Base-by-base conservation (phyloP, 208 protist genomes). In the Porcisia deanei region DNA sequence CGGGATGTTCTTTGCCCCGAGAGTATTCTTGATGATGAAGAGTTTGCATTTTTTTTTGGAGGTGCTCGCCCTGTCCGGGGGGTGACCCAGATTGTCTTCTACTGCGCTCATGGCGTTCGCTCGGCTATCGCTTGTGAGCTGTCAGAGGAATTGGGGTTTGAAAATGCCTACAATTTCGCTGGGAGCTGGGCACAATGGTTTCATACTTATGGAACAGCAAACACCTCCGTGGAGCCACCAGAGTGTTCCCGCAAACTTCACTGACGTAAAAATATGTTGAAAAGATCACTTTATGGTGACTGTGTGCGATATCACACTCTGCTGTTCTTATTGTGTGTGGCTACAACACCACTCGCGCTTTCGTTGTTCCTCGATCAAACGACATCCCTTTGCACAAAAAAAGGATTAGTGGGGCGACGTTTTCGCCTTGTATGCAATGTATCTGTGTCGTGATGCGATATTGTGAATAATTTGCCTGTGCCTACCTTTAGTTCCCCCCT, bases 111-210 rank as follows among this genome's bases (percentile, higher is more conserved):
- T 59, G 91, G 91, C 9, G 80, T 92, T 5, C 87, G 91, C 30
- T 95, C 91, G 45, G 83, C 85, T 8, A 76, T 85, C 9, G 91
- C 91, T 25, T 80, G 82, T 20, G 91, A 95, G 77, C 66, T 93
- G 25, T 87, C 80, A 20, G 91, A 92, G 74, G 76, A 84, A 72
- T 53, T 90, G 20, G 91, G 91, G 57, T 95, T 88, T 67, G 78
- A 49, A 39, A 81, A 85, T 37, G 75, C 82, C 39, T 70, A 58
- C 22, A 91, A 92, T 71, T 91, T 92, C 64, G 77, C 75, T 10
- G 91, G 91, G 20, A 88, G 91, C 59, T 95, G 89, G 87, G 73
- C 85, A 12, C 83, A 91, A 70, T 95, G 91, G 91, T 70, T 66
- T 49, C 58, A 82, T 67, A 69, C 64, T 20, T 77, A 81, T 70